These are phyloP conservation scores for Alternaria sp. DNA, from an alignment of 2,329 filamentous ascomycete genomes.

Conservation along the genomic window DNA sequence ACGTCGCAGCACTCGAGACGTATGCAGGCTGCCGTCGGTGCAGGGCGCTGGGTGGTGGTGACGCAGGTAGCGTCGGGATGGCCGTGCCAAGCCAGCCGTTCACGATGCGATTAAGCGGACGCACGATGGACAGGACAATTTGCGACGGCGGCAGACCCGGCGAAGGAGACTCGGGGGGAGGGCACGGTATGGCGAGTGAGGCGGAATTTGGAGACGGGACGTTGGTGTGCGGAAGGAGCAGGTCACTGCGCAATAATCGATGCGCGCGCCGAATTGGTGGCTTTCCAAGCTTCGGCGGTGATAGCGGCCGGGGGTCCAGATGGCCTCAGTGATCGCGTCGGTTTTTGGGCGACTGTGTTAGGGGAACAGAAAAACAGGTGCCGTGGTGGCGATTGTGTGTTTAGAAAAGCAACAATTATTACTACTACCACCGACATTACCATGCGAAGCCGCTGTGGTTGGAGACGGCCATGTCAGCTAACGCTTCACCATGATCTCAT, in stretches of 20 bases:
- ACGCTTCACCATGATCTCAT: conserved; percentile 13
- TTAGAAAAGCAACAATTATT: neutral
- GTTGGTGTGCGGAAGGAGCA: conserved; percentile 29
- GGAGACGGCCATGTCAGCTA: neutral
- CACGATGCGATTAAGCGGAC: conserved; percentile 11
- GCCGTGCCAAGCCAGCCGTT: conserved; percentile 32
- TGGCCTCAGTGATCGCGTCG: neutral
- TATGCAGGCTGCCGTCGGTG: conserved; percentile 19
- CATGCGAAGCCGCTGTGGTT: neutral
- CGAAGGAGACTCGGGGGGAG: conserved; percentile 15
- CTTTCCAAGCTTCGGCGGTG: conserved; percentile 4
- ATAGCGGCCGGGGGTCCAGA: neutral
- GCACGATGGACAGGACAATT: conserved; percentile 11
- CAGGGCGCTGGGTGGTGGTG: conserved; percentile 30
- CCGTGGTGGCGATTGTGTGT: neutral
- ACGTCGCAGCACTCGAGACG: conserved; percentile 13
- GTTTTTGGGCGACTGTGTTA: neutral
- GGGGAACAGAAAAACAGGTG: neutral
- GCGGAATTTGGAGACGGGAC: conserved; percentile 17
- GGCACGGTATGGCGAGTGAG: conserved; percentile 17
- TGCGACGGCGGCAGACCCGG: neutral
- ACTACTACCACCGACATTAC: neutral
- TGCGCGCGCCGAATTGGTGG: conserved; percentile 24
- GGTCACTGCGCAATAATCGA: conserved; percentile 22
- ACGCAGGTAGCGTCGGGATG: conserved; percentile 34